Conservation (phyloP, 805 yeast species). For the Starmerella cellae region DNA sequence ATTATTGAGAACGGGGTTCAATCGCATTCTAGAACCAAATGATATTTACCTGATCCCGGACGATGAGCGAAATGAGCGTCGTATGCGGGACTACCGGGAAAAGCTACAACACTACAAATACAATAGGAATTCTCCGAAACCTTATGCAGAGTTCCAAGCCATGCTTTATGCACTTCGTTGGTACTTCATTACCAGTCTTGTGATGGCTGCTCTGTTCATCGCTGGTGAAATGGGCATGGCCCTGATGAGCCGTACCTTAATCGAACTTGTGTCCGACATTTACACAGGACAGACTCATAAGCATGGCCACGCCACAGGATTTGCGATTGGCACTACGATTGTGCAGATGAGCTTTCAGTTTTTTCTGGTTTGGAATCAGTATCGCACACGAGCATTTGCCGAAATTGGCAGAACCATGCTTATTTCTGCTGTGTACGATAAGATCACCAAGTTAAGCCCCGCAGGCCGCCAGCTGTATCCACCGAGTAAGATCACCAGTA, state of each 20-base stretch:
- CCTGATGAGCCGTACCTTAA: constrained; percentile 18
- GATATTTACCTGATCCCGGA: constrained; percentile 19
- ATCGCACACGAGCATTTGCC: constrained; percentile 48
- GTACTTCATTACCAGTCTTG: constrained; percentile 4
- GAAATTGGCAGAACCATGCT: constrained; percentile 57
- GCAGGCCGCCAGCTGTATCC: constrained; percentile 48
- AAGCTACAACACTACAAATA: constrained; percentile 11
- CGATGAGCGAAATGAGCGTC: constrained; percentile 11
- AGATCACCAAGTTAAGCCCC: constrained; percentile 49
- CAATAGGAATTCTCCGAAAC: neutral
- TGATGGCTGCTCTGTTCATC: constrained; percentile 8
- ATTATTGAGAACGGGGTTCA: constrained; percentile 28
- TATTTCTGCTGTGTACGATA: constrained; percentile 56
- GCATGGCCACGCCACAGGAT: constrained; percentile 57
- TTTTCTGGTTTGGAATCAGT: constrained; percentile 49
- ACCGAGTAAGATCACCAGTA: constrained; percentile 56
- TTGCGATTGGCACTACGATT: constrained; percentile 52
- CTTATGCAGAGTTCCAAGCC: constrained; percentile 20
- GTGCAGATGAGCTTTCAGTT: constrained; percentile 41
- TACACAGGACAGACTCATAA: constrained; percentile 11
- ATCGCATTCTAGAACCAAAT: constrained; percentile 20
- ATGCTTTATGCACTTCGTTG: constrained; percentile 19
- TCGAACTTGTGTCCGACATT: constrained; percentile 13
- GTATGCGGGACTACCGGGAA: constrained; percentile 14
- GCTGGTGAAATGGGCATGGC: constrained; percentile 21